Percentiles rank a stretch among this genome's conserved stretches.
These are phyloP conservation scores for Hyphodiscus sp. DNA, from an alignment of 2,329 filamentous ascomycete genomes.

Conservation along the genomic window DNA sequence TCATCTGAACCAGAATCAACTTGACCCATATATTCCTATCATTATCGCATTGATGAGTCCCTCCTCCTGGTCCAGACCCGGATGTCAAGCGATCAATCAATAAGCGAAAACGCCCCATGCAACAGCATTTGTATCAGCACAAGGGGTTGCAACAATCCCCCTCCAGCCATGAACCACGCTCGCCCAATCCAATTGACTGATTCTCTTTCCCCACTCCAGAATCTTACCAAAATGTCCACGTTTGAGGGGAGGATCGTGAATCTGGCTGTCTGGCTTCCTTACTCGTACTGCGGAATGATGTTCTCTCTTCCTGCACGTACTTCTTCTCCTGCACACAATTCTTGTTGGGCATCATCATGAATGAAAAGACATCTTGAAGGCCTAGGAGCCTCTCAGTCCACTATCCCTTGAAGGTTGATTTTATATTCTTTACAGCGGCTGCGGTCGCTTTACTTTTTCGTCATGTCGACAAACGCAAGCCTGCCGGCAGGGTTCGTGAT, in stretches of 20 bases:
- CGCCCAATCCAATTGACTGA: conserved; percentile 6
- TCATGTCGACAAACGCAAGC: conserved; percentile 35
- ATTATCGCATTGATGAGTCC: not conserved
- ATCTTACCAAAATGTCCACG: conserved; percentile 17
- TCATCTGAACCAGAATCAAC: not conserved
- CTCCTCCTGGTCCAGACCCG: not conserved
- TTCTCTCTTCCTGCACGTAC: conserved; percentile 13
- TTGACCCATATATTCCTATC: not conserved
- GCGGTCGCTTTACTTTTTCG: conserved; percentile 24
- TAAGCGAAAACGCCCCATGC: not conserved
- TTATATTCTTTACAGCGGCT: conserved; percentile 21
- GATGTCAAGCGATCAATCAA: not conserved
- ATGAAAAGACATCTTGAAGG: conserved; percentile 21
- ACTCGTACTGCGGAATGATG: conserved; percentile 6
- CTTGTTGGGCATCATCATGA: conserved; percentile 14
- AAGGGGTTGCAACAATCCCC: conserved; percentile 13
- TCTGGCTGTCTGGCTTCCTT: conserved; percentile 20
- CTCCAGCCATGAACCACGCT: conserved; percentile 10
- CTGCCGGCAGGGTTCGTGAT: conserved; percentile 42
- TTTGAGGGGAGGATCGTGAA: conserved; percentile 23
- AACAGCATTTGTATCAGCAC: conserved; percentile 11
- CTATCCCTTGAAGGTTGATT: conserved; percentile 24
- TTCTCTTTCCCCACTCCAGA: conserved; percentile 14
- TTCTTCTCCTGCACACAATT: conserved; percentile 14
- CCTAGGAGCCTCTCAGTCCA: conserved; percentile 19